These are phyloP conservation scores for Aegilops speltoides DNA, from an alignment of 176 grass and related monocot genomes.

Conservation along the genomic window DNA sequence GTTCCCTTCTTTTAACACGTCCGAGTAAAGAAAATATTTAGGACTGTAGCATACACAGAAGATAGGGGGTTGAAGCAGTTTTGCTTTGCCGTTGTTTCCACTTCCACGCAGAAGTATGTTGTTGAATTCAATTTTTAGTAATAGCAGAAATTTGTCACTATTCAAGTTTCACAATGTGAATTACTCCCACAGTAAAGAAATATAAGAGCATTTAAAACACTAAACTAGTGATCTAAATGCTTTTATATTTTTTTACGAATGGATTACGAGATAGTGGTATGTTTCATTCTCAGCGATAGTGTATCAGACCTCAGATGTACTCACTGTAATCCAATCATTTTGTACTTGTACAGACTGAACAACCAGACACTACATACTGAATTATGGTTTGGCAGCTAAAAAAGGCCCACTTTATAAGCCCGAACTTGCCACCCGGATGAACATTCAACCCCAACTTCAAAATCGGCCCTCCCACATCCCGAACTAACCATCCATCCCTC, in stretches of 20 bases:
- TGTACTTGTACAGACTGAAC: neutral
- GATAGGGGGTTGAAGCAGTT: neutral
- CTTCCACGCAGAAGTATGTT: conserved; percentile 3
- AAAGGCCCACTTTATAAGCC: too few species aligned
- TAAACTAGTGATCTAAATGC: too few species aligned
- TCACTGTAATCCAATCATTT: neutral
- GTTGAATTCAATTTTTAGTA: too few species aligned
- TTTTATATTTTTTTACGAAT: too few species aligned
- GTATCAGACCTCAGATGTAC: too few species aligned
- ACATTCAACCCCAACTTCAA: too few species aligned
- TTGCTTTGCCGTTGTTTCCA: conserved; percentile 19
- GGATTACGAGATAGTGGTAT: neutral
- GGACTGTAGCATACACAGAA: conserved; percentile 26
- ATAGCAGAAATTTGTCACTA: too few species aligned
- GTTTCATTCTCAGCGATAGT: neutral
- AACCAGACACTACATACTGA: neutral
- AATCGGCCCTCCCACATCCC: too few species aligned
- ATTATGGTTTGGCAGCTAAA: neutral
- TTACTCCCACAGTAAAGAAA: too few species aligned
- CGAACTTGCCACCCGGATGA: too few species aligned
- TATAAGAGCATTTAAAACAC: too few species aligned
- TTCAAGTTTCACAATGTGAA: neutral
- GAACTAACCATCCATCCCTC: too few species aligned
- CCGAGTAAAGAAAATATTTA: conserved; percentile 11
- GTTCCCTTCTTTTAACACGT: conserved; percentile 28